Percentiles rank a stretch among this genome's conserved stretches.
phyloP scores from a whole-genome alignment of 352 stramenopile species.

The Phytophthora fragariaefolia region DNA sequence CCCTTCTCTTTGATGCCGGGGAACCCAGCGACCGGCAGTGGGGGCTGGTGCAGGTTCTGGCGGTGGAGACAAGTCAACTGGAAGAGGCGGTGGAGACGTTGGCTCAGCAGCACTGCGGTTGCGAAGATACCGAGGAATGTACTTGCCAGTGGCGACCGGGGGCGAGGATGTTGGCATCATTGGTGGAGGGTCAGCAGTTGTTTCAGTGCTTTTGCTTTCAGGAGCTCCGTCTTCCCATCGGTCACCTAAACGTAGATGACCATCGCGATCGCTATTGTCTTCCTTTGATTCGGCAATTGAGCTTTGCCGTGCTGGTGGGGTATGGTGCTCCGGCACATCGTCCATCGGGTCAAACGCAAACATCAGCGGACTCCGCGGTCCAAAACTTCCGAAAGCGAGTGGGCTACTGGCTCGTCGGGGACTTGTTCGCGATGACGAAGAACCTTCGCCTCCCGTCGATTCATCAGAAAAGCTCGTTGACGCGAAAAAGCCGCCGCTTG shows the following conservation, averaged over 20 bases:
- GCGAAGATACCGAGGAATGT: constrained; percentile 76
- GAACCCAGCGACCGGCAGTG: constrained; percentile 55
- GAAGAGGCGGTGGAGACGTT: constrained; percentile 44
- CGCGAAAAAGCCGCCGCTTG: constrained; percentile 50
- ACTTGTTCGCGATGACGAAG: constrained; percentile 50
- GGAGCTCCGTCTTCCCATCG: constrained; percentile 18
- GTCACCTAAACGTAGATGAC: constrained; percentile 36
- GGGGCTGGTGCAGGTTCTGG: constrained; percentile 45
- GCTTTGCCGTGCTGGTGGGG: constrained; percentile 14
- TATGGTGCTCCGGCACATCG: constrained; percentile 53
- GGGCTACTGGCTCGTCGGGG: constrained; percentile 66
- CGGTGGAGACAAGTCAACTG: constrained; percentile 43
- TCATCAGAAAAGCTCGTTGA: constrained; percentile 69
- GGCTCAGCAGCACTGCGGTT: constrained; percentile 62
- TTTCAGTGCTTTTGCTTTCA: constrained; percentile 25
- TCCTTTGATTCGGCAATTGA: constrained; percentile 36
- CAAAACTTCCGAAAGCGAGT: constrained; percentile 57
- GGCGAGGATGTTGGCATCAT: constrained; percentile 66
- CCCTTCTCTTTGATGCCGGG: constrained; percentile 62
- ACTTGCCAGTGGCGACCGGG: constrained; percentile 65
- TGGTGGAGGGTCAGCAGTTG: constrained; percentile 32
- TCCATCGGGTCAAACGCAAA: constrained; percentile 84
- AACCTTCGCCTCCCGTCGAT: constrained; percentile 47
- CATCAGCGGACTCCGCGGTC: constrained; percentile 76
- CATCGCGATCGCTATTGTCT: constrained; percentile 32